phyloP scores from a whole-genome alignment of 2,329 filamentous ascomycete genomes.

The Chaetomium sp. region DNA sequence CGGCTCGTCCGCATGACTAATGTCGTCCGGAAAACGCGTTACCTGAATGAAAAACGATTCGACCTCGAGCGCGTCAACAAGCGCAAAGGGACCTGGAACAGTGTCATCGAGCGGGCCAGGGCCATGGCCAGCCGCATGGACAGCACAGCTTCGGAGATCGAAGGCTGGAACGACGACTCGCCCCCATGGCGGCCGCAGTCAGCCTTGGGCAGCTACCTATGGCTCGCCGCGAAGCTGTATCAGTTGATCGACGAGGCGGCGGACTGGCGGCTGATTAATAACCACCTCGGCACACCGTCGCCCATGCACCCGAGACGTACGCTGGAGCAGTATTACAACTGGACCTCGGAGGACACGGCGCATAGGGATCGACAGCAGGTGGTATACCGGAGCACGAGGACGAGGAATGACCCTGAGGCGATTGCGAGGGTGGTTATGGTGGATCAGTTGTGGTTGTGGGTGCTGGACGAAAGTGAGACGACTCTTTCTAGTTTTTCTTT shows the following conservation, averaged over 20 bases:
- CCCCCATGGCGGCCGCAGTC: constrained; percentile 18
- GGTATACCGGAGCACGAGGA: constrained; percentile 22
- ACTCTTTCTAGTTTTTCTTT: background rate
- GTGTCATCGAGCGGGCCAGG: constrained; percentile 16
- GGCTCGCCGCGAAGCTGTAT: constrained; percentile 20
- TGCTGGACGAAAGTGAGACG: constrained; percentile 26
- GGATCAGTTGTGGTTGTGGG: constrained; percentile 26
- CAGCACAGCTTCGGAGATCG: constrained; percentile 12
- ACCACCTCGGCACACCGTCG: constrained; percentile 23
- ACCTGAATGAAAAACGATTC: constrained; percentile 14
- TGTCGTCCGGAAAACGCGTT: constrained; percentile 16
- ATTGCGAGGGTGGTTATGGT: constrained; percentile 28
- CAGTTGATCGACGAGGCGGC: constrained; percentile 23
- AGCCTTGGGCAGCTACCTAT: constrained; percentile 17
- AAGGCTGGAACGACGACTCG: constrained; percentile 10
- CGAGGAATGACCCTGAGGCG: constrained; percentile 14
- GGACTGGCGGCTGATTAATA: constrained; percentile 19
- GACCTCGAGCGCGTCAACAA: constrained; percentile 17
- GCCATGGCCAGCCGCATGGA: constrained; percentile 12
- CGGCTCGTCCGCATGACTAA: constrained; percentile 20
- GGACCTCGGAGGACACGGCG: constrained; percentile 31
- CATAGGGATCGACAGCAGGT: constrained; percentile 28
- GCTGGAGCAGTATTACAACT: constrained; percentile 34
- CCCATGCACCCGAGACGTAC: constrained; percentile 31
- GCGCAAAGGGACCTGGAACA: constrained; percentile 19